These are phyloP conservation scores for Neurospora sp. DNA, from an alignment of 495 filamentous ascomycete species.

Conservation along the genomic window DNA sequence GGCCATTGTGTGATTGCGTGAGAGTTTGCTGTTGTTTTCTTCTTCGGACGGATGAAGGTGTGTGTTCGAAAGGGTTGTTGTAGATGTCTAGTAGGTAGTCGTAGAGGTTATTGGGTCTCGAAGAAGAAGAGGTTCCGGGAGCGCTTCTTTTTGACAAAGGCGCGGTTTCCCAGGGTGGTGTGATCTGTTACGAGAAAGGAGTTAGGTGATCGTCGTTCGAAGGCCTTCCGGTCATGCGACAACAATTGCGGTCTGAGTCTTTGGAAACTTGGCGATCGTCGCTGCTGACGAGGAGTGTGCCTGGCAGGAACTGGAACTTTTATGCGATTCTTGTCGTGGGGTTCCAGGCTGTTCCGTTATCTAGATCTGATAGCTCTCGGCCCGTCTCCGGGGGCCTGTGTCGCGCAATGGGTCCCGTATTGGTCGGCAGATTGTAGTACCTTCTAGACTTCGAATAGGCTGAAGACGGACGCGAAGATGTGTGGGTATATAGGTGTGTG, in stretches of 20 bases:
- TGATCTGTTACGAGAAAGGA: neutral
- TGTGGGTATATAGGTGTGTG: neutral
- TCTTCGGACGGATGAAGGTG: neutral
- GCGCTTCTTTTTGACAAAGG: neutral
- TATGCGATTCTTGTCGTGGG: neutral
- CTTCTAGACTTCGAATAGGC: neutral
- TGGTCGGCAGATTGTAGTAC: neutral
- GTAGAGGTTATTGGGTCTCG: neutral
- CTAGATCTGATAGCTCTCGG: neutral
- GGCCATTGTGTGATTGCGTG: conserved; percentile 9
- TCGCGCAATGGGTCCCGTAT: neutral
- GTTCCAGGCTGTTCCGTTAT: neutral
- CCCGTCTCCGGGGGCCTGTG: neutral
- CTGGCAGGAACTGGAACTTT: neutral
- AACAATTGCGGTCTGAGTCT: neutral
- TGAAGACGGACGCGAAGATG: neutral
- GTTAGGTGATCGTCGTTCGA: neutral
- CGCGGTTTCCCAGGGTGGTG: neutral
- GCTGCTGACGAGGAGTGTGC: neutral
- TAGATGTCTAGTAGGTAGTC: neutral
- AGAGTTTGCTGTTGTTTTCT: neutral
- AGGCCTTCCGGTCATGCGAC: neutral
- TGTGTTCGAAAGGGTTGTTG: neutral
- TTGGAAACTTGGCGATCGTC: neutral
- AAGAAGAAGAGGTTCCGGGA: neutral